phyloP scores from a whole-genome alignment of 2,329 filamentous ascomycete species.

The Proliferodiscus dingleyae region DNA sequence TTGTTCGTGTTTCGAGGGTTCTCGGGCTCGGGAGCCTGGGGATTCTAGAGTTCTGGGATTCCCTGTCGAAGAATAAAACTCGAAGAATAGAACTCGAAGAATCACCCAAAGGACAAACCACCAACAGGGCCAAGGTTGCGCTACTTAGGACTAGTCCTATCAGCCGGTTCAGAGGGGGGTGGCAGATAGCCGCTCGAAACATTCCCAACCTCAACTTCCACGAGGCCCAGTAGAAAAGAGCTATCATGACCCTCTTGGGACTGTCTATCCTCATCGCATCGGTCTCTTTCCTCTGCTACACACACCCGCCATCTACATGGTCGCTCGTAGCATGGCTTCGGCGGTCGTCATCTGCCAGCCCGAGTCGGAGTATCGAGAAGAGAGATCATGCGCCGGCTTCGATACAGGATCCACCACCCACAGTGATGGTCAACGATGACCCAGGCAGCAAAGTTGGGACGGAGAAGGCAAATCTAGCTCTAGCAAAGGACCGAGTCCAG shows the following conservation, averaged over 20 bases:
- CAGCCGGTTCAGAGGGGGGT: no score
- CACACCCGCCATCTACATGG: conserved; percentile 47
- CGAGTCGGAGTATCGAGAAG: conserved; percentile 1
- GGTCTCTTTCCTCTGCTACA: conserved; percentile 51
- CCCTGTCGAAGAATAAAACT: no score
- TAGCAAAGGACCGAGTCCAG: background rate
- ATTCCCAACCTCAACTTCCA: background rate
- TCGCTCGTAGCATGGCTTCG: conserved; percentile 34
- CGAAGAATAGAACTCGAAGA: no score
- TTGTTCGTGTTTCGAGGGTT: background rate
- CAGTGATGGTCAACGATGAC: conserved; percentile 1
- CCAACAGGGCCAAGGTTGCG: no score
- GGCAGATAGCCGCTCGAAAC: background rate
- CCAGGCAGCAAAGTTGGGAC: background rate
- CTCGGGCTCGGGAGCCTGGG: background rate
- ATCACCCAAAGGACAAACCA: no score
- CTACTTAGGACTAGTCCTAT: no score
- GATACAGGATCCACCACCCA: background rate
- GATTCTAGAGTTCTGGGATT: background rate
- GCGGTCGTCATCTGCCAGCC: no score
- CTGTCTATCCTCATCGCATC: conserved; percentile 59
- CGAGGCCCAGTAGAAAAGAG: background rate
- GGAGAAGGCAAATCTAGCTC: background rate
- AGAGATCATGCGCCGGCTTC: conserved; percentile 7
- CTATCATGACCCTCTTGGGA: conserved; percentile 51